Evolutionary conservation across 805 yeast genomes (phyloP), one percentile per base, ranked within the genome.

Genomic region (Metschnikowia lochheadii): DNA sequence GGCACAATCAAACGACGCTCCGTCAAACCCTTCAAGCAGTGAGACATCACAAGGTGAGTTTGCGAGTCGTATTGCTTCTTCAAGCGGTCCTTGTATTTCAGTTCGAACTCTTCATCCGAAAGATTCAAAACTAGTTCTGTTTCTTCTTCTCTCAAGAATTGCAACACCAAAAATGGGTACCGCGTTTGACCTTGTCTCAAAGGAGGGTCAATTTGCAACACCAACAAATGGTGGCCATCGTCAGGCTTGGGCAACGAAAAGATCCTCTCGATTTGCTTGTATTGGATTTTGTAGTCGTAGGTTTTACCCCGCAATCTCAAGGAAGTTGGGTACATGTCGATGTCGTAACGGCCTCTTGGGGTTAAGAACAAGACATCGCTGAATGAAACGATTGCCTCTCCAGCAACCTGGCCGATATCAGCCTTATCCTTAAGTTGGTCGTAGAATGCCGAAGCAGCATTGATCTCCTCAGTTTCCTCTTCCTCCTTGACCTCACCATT

Each of bases 281-380:
- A 92, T 66, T 87, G 96, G 53, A 94, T 80, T 71, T 92, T 94
- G 77, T 94, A 95, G 67, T 94, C 99, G 71, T 94, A 94, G 2
- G 98, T 94, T 70, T 92, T 94, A 66, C 99, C 99, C 62, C 99
- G 83, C 47, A 94, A 78, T 64, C 98, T 83, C 69, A 94, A 80
- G 46, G 94, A 87, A 31, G 82, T 80, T 34, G 88, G 84, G 69
- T 88, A 94, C 84, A 94, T 85, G 68, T 92, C 97, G 60, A 94
- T 87, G 67, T 94, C 98, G 67, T 91, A 94, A 69, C 99, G 92
- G 57, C 99, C 99, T 79, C 99, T 85, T 62, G 99, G 99, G 1
- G 98, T 94, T 52, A 94, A 81, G 77, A 94, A 89, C 65, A 92
- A 77, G 3, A 91, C 83, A 61, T 92, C 98, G 46, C 87, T 81